A percentile compares a stretch with the other conserved stretches of the same genome.
These are phyloP conservation scores for Lecanoromycetidae sp. DNA, from an alignment of 2,329 filamentous ascomycete species.

Conservation along the genomic window DNA sequence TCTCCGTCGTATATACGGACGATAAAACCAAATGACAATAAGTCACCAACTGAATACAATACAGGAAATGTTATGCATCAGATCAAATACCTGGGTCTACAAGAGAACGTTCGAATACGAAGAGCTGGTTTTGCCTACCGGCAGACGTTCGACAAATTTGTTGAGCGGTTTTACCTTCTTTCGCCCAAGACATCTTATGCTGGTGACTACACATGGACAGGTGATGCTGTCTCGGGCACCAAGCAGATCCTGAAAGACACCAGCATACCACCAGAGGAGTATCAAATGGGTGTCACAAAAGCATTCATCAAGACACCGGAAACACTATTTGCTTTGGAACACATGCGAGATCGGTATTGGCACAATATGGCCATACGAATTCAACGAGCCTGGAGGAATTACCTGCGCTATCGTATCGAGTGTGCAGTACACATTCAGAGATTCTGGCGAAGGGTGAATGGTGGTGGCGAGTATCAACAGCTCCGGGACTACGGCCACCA, in stretches of 20 bases:
- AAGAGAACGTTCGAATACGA: slow-evolving; percentile 96
- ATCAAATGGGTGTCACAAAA: slow-evolving; percentile 93
- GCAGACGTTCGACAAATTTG: slow-evolving; percentile 95
- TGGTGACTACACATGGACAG: slow-evolving; percentile 92
- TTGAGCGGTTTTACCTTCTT: slow-evolving; percentile 89
- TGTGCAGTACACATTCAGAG: slow-evolving; percentile 88
- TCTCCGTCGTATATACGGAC: slow-evolving; percentile 96
- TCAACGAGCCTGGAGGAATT: slow-evolving; percentile 93
- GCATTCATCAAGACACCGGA: slow-evolving; percentile 98
- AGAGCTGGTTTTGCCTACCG: slow-evolving; percentile 93
- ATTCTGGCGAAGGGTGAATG: slow-evolving; percentile 88
- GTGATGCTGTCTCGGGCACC: slow-evolving; percentile 73
- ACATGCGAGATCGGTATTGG: slow-evolving; percentile 97
- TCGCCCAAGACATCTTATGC: slow-evolving; percentile 93
- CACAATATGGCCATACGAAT: slow-evolving; percentile 99
- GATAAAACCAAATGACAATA: slow-evolving; percentile 99
- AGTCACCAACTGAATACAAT: slow-evolving; percentile 88
- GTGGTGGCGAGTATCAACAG: slow-evolving; percentile 78
- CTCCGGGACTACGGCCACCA: slow-evolving; percentile 78
- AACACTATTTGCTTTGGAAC: slow-evolving; percentile 89
- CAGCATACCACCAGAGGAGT: slow-evolving; percentile 87
- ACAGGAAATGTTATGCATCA: slow-evolving; percentile 87
- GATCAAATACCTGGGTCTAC: slow-evolving; percentile 97
- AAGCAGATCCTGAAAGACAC: slow-evolving; percentile 93
- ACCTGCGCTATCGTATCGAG: slow-evolving; percentile 81